phyloP scores from a whole-genome alignment of 2,329 filamentous ascomycete species.

The Ploettnerulaceae sp. region DNA sequence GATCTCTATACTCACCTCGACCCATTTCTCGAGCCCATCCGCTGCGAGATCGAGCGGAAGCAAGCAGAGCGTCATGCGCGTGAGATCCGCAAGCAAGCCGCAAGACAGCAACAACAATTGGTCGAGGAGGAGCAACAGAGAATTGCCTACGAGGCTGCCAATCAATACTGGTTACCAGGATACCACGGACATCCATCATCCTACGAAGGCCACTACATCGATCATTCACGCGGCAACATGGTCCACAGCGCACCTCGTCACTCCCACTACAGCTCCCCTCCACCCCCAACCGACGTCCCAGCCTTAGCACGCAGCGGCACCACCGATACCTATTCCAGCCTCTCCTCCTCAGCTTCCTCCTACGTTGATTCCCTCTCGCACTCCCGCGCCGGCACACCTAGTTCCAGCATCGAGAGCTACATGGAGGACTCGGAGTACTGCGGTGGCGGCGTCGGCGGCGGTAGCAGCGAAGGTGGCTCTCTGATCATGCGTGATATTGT shows the following conservation, averaged over 20 bases:
- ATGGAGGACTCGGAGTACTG: slow-evolving; percentile 16
- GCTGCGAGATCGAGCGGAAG: slow-evolving; percentile 44
- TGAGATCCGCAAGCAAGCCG: slow-evolving; percentile 22
- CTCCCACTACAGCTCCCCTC: slow-evolving; percentile 32
- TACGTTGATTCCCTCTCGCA: slow-evolving; percentile 31
- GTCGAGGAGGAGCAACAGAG: slow-evolving; percentile 24
- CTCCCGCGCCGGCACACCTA: slow-evolving; percentile 33
- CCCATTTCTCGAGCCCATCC: slow-evolving; percentile 81
- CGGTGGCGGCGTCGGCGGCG: slow-evolving; percentile 13
- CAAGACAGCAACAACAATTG: slow-evolving; percentile 20
- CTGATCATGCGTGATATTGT: slow-evolving; percentile 27
- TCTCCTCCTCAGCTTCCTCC: slow-evolving; percentile 33
- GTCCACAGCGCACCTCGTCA: slow-evolving; percentile 3
- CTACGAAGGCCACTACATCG: slow-evolving; percentile 20
- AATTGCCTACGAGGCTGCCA: slow-evolving; percentile 23
- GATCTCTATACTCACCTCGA: slow-evolving; percentile 87
- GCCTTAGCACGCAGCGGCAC: slow-evolving; percentile 34
- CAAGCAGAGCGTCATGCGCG: slow-evolving; percentile 25
- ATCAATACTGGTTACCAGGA: slow-evolving; percentile 26
- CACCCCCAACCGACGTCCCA: slow-evolving; percentile 35
- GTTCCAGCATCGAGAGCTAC: slow-evolving; percentile 33
- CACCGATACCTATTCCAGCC: slow-evolving; percentile 26
- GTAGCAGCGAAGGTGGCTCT: not conserved
- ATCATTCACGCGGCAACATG: slow-evolving; percentile 15
- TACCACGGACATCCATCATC: slow-evolving; percentile 18